phyloP scores from a whole-genome alignment of 108 stramenopile genomes.

The Chaetoceros tenuissimus region DNA sequence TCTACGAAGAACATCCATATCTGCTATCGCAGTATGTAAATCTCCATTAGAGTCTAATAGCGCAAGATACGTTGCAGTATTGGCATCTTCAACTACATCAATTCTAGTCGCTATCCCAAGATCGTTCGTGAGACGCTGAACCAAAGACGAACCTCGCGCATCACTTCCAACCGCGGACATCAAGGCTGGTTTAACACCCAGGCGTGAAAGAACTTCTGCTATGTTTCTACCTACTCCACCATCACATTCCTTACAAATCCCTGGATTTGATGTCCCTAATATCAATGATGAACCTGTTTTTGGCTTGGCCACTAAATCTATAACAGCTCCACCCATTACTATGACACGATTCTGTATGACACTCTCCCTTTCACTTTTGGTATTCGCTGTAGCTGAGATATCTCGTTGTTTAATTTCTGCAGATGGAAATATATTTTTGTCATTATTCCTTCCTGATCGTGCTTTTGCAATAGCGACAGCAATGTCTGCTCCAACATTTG shows the following conservation, averaged over 20 bases:
- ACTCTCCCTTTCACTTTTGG: not conserved
- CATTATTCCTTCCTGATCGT: slow-evolving; percentile 1
- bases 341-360: slow-evolving; percentile 32
- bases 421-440: slow-evolving; percentile 8
- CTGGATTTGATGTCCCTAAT: slow-evolving; percentile 47
- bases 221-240: slow-evolving; percentile 68
- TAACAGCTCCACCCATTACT: slow-evolving; percentile 79
- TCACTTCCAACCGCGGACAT: slow-evolving; percentile 74
- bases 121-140: slow-evolving; percentile 30
- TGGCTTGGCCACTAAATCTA: slow-evolving; percentile 67
- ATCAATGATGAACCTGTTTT: slow-evolving; percentile 9
- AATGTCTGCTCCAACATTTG: slow-evolving; percentile 81
- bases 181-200: slow-evolving; percentile 42
- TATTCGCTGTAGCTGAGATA: not conserved
- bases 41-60: slow-evolving; percentile 55
- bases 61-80: slow-evolving; percentile 74
- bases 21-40: slow-evolving; percentile 74
- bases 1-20: slow-evolving; percentile 53
- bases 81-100: slow-evolving; percentile 10
- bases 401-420: not conserved
- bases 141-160: slow-evolving; percentile 38
- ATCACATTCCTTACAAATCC: slow-evolving; percentile 27
- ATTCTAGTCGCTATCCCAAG: slow-evolving; percentile 27
- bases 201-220: slow-evolving; percentile 48
- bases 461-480: slow-evolving; percentile 57